phyloP scores from a whole-genome alignment of 139 green algal genomes.

The Nannochloris sp. region DNA sequence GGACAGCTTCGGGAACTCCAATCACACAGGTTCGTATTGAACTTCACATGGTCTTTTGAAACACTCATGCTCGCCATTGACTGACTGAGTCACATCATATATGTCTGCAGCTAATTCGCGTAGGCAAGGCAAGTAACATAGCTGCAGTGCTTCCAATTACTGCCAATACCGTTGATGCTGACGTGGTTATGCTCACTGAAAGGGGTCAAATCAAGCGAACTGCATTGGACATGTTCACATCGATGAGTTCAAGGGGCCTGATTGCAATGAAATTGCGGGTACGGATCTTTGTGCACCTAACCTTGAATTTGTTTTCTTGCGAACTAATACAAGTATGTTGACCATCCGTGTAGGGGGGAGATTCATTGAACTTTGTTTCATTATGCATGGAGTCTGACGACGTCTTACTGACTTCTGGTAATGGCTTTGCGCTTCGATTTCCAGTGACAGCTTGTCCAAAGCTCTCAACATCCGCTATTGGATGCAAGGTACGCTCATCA shows the following conservation, averaged over 20 bases:
- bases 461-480: background rate
- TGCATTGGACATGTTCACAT: constrained; percentile 37
- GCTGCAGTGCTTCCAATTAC: constrained; percentile 16
- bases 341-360: constrained; percentile 20
- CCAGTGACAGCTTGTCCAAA: constrained; percentile 2
- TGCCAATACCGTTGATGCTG: background rate
- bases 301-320: background rate
- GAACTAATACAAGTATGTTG: background rate
- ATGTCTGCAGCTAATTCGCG: constrained; percentile 43
- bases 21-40: constrained; percentile 29
- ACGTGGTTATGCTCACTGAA: constrained; percentile 53
- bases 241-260: constrained; percentile 21
- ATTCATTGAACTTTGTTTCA: constrained; percentile 41
- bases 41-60: background rate
- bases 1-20: constrained; percentile 41
- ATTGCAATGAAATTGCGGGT: constrained; percentile 37
- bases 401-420: constrained; percentile 40
- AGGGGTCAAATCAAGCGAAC: constrained; percentile 58
- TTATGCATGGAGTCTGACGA: constrained; percentile 28
- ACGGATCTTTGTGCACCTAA: background rate
- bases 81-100: background rate
- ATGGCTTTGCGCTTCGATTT: constrained; percentile 39
- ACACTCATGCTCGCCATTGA: no score
- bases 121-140: constrained; percentile 34
- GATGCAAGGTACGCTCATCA: background rate